Conservation (phyloP, 73 alveolate genomes). For the Paramecium primaurelia region DNA sequence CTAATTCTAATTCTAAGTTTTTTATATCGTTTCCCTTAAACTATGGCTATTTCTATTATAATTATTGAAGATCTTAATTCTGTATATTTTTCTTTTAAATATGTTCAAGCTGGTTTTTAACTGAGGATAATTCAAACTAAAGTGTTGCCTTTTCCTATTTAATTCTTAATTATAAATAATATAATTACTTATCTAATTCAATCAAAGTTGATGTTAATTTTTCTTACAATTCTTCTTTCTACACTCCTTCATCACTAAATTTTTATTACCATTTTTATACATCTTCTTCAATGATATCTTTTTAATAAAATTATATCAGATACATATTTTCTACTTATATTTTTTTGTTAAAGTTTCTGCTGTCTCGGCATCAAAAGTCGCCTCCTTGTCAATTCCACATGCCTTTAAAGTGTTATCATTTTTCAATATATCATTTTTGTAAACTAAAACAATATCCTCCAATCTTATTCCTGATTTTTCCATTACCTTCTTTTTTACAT, state of each 20-base stretch:
- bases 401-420: not conserved
- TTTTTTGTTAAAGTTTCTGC: not conserved
- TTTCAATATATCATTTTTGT: not conserved
- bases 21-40: not conserved
- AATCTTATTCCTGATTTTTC: not conserved
- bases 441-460: not conserved
- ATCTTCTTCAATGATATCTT: not conserved
- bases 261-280: not conserved
- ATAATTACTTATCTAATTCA: not conserved
- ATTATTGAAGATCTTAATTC: too few relatives aligned
- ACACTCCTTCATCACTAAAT: not conserved
- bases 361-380: not conserved
- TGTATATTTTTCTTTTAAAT: not conserved
- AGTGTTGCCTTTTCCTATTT: too few relatives aligned
- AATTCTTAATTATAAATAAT: not conserved
- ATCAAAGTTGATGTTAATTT: too few relatives aligned
- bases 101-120: too few relatives aligned
- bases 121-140: too few relatives aligned
- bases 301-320: not conserved
- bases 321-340: not conserved
- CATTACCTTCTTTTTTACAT: not conserved
- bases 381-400: not conserved
- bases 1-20: not conserved
- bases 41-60: not conserved
- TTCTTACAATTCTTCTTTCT: not conserved